These are phyloP conservation scores for Leersia perrieri DNA, from an alignment of 176 grass and related monocot genomes.

Conservation along the genomic window DNA sequence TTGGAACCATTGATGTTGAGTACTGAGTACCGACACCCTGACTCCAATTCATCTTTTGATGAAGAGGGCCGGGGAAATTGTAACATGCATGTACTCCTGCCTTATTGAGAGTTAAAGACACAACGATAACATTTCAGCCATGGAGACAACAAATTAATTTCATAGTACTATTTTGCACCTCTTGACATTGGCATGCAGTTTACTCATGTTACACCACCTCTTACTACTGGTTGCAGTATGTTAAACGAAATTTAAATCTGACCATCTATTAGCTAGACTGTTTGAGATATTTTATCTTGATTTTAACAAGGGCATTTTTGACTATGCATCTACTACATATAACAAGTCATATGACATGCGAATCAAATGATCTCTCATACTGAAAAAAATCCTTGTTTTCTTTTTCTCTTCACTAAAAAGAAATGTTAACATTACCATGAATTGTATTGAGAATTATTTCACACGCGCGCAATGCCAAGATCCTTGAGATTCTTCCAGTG, in stretches of 20 bases:
- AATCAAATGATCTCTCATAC: not conserved
- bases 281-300: not conserved
- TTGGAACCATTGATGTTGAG: not conserved
- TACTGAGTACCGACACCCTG: not conserved
- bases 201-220: not conserved
- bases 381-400: not conserved
- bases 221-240: not conserved
- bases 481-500: slow-evolving; percentile 35
- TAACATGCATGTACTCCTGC: no score
- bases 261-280: not conserved
- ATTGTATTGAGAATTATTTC: slow-evolving; percentile 47
- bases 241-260: not conserved
- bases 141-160: not conserved
- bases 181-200: not conserved
- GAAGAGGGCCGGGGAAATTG: not conserved
- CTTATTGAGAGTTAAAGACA: not conserved
- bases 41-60: not conserved
- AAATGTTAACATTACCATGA: slow-evolving; percentile 29
- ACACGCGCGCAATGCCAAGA: slow-evolving; percentile 31
- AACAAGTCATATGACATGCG: not conserved
- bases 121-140: not conserved
- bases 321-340: not conserved
- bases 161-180: not conserved
- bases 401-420: not conserved
- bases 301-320: not conserved